Conservation (phyloP, 352 stramenopile genomes). For the Aphanomyces invadans region DNA sequence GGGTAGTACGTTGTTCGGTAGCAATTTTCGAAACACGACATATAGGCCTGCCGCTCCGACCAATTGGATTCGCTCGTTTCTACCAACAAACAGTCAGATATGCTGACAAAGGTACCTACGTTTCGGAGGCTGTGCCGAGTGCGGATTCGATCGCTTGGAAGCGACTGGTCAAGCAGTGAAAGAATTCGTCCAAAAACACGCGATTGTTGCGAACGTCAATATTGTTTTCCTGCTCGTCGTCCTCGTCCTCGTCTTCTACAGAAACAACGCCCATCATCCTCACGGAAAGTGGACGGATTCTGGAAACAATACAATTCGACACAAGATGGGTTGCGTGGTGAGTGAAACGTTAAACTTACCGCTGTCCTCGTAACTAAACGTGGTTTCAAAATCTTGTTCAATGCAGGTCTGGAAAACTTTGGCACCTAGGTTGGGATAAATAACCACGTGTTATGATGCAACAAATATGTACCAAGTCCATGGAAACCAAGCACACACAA, state of each 20-base stretch:
- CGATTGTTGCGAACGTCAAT: constrained; percentile 80
- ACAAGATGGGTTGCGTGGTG: no score
- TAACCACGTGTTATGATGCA: no score
- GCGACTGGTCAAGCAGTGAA: constrained; percentile 71
- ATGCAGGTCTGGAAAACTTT: constrained; percentile 83
- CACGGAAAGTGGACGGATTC: no score
- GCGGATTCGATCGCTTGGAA: constrained; percentile 52
- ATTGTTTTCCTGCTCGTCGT: constrained; percentile 46
- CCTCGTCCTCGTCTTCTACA: constrained; percentile 54
- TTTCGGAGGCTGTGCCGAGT: constrained; percentile 82
- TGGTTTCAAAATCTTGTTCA: constrained; percentile 84
- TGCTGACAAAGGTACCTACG: constrained; percentile 30
- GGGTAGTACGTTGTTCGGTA: constrained; percentile 70
- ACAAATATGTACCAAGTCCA: no score
- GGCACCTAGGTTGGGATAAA: constrained; percentile 1
- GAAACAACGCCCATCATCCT: no score
- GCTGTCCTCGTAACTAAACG: constrained; percentile 42
- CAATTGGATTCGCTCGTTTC: constrained; percentile 65
- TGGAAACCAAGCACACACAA: no score
- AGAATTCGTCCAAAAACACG: constrained; percentile 81
- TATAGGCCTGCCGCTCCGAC: constrained; percentile 87
- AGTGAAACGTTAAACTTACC: no score
- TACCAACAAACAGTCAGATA: neutral
- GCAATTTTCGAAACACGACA: constrained; percentile 76
- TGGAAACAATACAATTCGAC: no score